Conservation (phyloP, 1,284 basidiomycete species). For the Prillingera fragicola region DNA sequence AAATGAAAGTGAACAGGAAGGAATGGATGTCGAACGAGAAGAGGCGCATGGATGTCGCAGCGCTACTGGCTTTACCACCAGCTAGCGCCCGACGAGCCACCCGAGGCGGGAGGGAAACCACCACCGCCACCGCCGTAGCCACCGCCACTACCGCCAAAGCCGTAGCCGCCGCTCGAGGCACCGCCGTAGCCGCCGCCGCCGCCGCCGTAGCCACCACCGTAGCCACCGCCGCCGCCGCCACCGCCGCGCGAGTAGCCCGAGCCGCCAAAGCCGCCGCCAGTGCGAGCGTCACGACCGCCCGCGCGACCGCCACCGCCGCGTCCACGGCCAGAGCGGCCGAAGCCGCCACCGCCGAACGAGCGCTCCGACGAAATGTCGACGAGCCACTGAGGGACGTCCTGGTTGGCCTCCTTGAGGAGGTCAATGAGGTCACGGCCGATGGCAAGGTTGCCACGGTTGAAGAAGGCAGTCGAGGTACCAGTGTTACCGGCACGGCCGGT, state of each 20-base stretch:
- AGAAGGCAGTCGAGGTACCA: conserved; percentile 91
- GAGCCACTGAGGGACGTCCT: conserved; percentile 90
- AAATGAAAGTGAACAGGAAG: conserved; percentile 1
- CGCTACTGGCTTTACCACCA: conserved; percentile 49
- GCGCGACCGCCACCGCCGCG: conserved; percentile 57
- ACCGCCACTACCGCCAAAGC: conserved; percentile 58
- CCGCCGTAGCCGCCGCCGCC: conserved; percentile 29
- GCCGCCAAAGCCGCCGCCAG: conserved; percentile 51
- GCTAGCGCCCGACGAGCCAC: conserved; percentile 45
- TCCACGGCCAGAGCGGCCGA: conserved; percentile 52
- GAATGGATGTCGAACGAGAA: not conserved
- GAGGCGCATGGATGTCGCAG: too few relatives aligned
- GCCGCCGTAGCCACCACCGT: conserved; percentile 29
- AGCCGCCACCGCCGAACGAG: conserved; percentile 60
- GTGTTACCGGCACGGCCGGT: conserved; percentile 98
- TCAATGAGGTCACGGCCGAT: conserved; percentile 89
- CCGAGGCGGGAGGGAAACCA: conserved; percentile 39
- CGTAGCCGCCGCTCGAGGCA: conserved; percentile 58
- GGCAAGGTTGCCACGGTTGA: conserved; percentile 86
- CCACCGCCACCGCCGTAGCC: conserved; percentile 45
- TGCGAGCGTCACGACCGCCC: conserved; percentile 52
- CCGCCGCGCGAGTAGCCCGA: conserved; percentile 31
- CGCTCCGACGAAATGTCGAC: conserved; percentile 79
- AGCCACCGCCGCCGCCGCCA: conserved; percentile 25
- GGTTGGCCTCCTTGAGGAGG: conserved; percentile 91